Evolutionary conservation across 78 protist species (phyloP).

Genomic region (Reticulomyxa filosa): DNA sequence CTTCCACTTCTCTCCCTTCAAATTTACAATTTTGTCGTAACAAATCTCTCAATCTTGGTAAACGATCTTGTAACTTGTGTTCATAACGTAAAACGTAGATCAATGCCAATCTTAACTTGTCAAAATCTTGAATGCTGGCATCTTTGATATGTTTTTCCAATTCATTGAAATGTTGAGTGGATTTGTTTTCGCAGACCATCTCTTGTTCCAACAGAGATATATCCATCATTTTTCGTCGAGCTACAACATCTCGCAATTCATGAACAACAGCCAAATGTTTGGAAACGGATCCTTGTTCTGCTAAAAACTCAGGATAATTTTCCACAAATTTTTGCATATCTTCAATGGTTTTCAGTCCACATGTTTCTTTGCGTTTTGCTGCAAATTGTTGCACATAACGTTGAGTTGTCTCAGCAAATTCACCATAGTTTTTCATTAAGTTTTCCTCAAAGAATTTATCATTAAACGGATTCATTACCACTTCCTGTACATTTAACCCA

Average conservation of each 20-base stretch:
- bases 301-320: slow-evolving; percentile 3
- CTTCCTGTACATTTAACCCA: too few relatives aligned
- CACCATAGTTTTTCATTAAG: not conserved
- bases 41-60: too few relatives aligned
- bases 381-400: not conserved
- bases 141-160: too few relatives aligned
- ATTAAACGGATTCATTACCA: not conserved
- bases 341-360: slow-evolving; percentile 8
- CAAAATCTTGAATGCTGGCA: not conserved
- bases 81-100: not conserved
- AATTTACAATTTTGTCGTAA: too few relatives aligned
- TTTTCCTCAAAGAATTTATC: not conserved
- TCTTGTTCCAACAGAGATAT: not conserved
- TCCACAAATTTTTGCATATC: slow-evolving; percentile 12
- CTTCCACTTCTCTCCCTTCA: too few relatives aligned
- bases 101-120: not conserved
- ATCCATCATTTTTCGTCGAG: not conserved
- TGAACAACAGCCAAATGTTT: not conserved
- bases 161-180: not conserved
- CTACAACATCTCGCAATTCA: not conserved
- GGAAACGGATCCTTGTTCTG: not conserved
- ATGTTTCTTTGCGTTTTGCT: too few relatives aligned
- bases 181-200: not conserved
- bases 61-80: too few relatives aligned
- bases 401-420: slow-evolving; percentile 1